A percentile compares a stretch with the other conserved stretches of the same genome.
Evolutionary conservation across 176 grass and related monocot genomes (phyloP).

Genomic region (Carex littledalei): DNA sequence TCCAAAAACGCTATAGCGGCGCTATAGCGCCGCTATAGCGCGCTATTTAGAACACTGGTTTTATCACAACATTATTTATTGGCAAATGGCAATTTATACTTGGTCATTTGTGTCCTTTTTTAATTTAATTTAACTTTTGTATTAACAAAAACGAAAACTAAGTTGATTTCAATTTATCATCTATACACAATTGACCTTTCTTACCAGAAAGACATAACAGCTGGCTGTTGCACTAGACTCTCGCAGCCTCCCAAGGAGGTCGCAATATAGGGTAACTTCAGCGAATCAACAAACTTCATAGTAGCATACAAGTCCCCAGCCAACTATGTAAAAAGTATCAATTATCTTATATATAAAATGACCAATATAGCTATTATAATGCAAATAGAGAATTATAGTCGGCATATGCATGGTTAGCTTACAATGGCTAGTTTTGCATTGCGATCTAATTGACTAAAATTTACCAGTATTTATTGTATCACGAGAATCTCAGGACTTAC

Average conservation of each 20-base stretch:
- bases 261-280: slow-evolving; percentile 78
- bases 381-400: not conserved
- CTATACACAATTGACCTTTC: not conserved
- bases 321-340: slow-evolving; percentile 23
- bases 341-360: too few relatives aligned
- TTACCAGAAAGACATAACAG: slow-evolving; percentile 97
- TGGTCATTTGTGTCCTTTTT: not conserved
- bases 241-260: slow-evolving; percentile 91
- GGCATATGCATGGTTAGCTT: not conserved
- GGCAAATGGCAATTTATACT: not conserved
- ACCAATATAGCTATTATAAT: not conserved
- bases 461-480: not conserved
- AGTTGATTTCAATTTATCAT: not conserved
- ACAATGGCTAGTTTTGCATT: not conserved
- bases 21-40: too few relatives aligned
- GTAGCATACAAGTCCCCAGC: slow-evolving; percentile 59
- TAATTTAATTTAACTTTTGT: not conserved
- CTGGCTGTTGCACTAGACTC: slow-evolving; percentile 90
- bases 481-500: not conserved
- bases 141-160: not conserved
- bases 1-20: too few relatives aligned
- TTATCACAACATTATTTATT: not conserved
- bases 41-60: too few relatives aligned
- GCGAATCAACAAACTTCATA: slow-evolving; percentile 79
- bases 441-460: not conserved